Base-by-base conservation (phyloP, 2,329 filamentous ascomycete genomes). In the Xylariales sp. region DNA sequence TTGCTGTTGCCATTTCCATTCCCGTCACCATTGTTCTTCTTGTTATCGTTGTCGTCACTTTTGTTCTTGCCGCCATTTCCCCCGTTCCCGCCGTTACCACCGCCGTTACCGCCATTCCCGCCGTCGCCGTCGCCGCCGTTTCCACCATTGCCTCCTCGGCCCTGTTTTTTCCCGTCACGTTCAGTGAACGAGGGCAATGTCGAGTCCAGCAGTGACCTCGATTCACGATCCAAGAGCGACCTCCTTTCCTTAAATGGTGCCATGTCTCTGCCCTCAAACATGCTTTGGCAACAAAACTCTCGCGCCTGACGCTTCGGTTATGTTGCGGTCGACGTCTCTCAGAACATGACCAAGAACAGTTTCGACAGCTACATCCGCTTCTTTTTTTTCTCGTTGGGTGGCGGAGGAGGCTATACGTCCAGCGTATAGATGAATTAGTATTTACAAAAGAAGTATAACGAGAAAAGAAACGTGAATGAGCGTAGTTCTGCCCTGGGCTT, bases 401-500 rank as follows among this genome's bases (percentile, higher is more conserved):
- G n/a, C n/a, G n/a, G n/a, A n/a, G n/a, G n/a, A n/a, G n/a, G n/a
- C n/a, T n/a, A n/a, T n/a, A n/a, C n/a, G n/a, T n/a, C 34, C 27
- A 14, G 31, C 24, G 29, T 36, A 35, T 23, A n/a, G 27, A 37
- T 38, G 30, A 33, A 29, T 19, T 23, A 38, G 15, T 39, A 33
- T 6, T 30, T 14, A 24, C 7, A 38, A 17, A 12, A 12, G n/a
- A 11, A 12, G 17, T 14, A 30, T 18, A 21, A 17, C 13, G 15
- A 20, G 23, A 20, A 23, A 12, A 45, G 39, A 36, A 49, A n/a
- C n/a, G 42, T 41, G 42, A 48, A 39, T 44, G 42, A 37, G 45
- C 33, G 35, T 34, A 48, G 44, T 38, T 47, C 45, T 49, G 40
- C 43, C n/a, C 42, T 45, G 45, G 44, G 39, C 15, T 27, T 29